These are phyloP conservation scores for Moelleriella libera DNA, from an alignment of 2,329 filamentous ascomycete genomes.

Conservation along the genomic window DNA sequence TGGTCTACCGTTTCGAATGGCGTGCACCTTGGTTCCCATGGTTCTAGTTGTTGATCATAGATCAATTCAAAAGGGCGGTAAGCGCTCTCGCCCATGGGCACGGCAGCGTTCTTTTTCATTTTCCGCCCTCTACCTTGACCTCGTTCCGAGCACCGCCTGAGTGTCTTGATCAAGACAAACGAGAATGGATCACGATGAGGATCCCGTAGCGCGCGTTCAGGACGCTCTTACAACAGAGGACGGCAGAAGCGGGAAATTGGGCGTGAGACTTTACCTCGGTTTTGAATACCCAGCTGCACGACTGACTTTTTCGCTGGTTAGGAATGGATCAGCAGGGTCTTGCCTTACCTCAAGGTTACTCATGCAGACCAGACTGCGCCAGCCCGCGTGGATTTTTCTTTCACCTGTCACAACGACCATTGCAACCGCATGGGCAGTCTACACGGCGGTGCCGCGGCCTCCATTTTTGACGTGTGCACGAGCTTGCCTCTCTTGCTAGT, in stretches of 20 bases:
- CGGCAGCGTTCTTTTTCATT: no score
- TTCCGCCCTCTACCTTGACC: no score
- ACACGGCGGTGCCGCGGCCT: slow-evolving; percentile 50
- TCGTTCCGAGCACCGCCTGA: no score
- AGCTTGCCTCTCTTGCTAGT: slow-evolving; percentile 42
- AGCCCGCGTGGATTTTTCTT: slow-evolving; percentile 28
- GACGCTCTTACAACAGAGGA: slow-evolving; percentile 16
- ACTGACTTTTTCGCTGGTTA: slow-evolving; percentile 8
- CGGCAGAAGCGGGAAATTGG: slow-evolving; percentile 13
- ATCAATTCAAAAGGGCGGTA: no score
- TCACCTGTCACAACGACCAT: slow-evolving; percentile 34
- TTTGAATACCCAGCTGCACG: neutral
- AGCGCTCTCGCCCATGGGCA: no score
- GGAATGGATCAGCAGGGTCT: slow-evolving; percentile 30
- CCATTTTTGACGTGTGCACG: slow-evolving; percentile 54
- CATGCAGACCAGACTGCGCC: slow-evolving; percentile 18
- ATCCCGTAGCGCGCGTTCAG: slow-evolving; percentile 15
- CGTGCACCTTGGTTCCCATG: no score
- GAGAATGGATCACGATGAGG: neutral
- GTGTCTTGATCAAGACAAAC: no score
- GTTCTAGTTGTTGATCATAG: no score
- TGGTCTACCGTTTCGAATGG: no score
- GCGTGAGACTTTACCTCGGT: slow-evolving; percentile 10
- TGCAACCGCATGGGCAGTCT: slow-evolving; percentile 40
- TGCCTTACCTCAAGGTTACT: slow-evolving; percentile 25